Conservation (phyloP, 2,329 filamentous ascomycete genomes). For the Scolecobasidium constrictum region DNA sequence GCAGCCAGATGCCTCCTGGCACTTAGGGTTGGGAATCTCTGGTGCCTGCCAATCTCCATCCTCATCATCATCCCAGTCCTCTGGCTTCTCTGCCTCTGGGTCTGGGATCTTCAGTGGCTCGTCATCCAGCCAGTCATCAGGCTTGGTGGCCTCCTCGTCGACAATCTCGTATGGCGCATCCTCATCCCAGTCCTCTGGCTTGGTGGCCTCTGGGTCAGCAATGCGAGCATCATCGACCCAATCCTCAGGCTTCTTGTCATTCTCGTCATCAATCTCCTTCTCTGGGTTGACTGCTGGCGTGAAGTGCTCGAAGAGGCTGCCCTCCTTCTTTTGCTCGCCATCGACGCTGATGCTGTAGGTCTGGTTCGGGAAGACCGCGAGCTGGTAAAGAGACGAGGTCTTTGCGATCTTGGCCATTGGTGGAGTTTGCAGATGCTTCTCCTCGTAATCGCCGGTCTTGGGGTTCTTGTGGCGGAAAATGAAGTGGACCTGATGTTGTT, state of each 20-base stretch:
- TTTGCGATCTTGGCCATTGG: conserved; percentile 83
- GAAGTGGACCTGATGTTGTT: too few species aligned
- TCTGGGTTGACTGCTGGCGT: conserved; percentile 82
- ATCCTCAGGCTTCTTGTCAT: conserved; percentile 87
- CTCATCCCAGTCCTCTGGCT: conserved; percentile 99
- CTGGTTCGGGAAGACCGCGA: conserved; percentile 95
- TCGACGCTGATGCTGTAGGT: conserved; percentile 89
- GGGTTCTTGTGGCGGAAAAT: conserved; percentile 99
- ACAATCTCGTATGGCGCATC: conserved; percentile 94
- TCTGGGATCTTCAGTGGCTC: conserved; percentile 77
- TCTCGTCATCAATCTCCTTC: conserved; percentile 87
- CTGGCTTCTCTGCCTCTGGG: conserved; percentile 92
- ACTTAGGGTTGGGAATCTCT: conserved; percentile 91
- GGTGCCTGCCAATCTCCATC: conserved; percentile 95
- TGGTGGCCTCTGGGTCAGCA: conserved; percentile 80
- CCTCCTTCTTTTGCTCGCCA: conserved; percentile 77
- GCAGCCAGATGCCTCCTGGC: conserved; percentile 83
- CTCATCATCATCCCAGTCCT: conserved; percentile 99
- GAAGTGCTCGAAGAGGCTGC: conserved; percentile 91
- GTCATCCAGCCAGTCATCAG: conserved; percentile 90
- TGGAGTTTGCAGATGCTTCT: conserved; percentile 89
- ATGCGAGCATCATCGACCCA: conserved; percentile 96
- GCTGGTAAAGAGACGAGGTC: conserved; percentile 88
- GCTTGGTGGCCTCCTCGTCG: conserved; percentile 82
- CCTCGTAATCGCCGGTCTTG: conserved; percentile 98